Evolutionary conservation across 169 alveolate species (phyloP).

Genomic region (Miamiensis avidus): DNA sequence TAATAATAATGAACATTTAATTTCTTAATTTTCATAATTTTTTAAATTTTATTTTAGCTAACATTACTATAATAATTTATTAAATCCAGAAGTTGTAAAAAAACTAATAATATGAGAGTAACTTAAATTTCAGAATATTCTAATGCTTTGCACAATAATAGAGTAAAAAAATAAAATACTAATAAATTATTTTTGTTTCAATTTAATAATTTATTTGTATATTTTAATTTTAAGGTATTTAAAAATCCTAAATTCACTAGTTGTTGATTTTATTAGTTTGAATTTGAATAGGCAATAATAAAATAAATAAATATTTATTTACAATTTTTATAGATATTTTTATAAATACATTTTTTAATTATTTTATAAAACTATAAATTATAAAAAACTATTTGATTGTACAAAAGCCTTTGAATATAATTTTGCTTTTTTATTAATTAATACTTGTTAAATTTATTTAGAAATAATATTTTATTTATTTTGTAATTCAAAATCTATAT

Average conservation of each 20-base stretch:
- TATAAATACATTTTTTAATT: too few species aligned
- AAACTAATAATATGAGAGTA: conserved; percentile 46
- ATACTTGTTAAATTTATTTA: too few species aligned
- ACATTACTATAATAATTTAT: conserved; percentile 1
- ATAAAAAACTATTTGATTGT: too few species aligned
- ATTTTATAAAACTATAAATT: too few species aligned
- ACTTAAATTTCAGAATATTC: conserved; percentile 52
- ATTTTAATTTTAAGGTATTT: conserved; percentile 19
- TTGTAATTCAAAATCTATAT: too few species aligned
- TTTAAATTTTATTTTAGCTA: conserved; percentile 5
- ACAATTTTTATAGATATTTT: too few species aligned
- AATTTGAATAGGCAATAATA: too few species aligned
- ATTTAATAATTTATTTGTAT: background rate
- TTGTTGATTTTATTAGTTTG: conserved; percentile 39
- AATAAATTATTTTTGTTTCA: background rate
- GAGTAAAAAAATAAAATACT: conserved; percentile 25
- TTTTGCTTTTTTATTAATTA: too few species aligned
- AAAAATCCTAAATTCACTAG: conserved; percentile 50
- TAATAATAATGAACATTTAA: background rate
- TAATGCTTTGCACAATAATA: conserved; percentile 48
- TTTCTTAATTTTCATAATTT: background rate
- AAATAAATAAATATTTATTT: too few species aligned
- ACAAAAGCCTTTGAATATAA: too few species aligned
- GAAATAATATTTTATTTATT: too few species aligned
- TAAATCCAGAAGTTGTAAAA: conserved; percentile 44